A percentile compares a stretch with the other conserved stretches of the same genome.
Evolutionary conservation across 805 yeast species (phyloP).

Genomic region (Monosporozyma solicola): DNA sequence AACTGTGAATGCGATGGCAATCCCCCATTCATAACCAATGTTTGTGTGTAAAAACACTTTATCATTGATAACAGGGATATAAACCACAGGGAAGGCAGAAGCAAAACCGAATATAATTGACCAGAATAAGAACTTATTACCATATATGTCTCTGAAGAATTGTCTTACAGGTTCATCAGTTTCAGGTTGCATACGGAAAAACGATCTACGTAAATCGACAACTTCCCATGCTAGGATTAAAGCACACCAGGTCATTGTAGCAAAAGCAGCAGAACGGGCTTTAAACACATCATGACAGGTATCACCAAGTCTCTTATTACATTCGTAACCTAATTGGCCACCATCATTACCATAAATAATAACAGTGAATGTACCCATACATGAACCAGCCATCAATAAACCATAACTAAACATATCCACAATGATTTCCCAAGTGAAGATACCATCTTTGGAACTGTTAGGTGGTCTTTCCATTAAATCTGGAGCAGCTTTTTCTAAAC

Average conservation of each 20-base stretch:
- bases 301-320: slow-evolving; percentile 44
- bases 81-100: slow-evolving; percentile 71
- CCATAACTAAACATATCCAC: slow-evolving; percentile 68
- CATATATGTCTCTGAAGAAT: slow-evolving; percentile 57
- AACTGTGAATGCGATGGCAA: slow-evolving; percentile 51
- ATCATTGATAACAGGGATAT: slow-evolving; percentile 79
- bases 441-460: slow-evolving; percentile 73
- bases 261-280: slow-evolving; percentile 71
- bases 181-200: slow-evolving; percentile 63
- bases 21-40: slow-evolving; percentile 75
- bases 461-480: slow-evolving; percentile 95
- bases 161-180: slow-evolving; percentile 51
- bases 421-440: slow-evolving; percentile 61
- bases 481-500: slow-evolving; percentile 93
- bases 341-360: slow-evolving; percentile 58
- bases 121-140: slow-evolving; percentile 72
- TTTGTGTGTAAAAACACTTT: slow-evolving; percentile 65
- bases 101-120: slow-evolving; percentile 62
- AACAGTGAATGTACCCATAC: slow-evolving; percentile 57
- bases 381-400: slow-evolving; percentile 58
- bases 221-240: slow-evolving; percentile 80
- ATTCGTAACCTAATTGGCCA: slow-evolving; percentile 55
- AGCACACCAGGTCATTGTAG: slow-evolving; percentile 81
- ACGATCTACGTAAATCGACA: slow-evolving; percentile 58
- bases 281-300: slow-evolving; percentile 57